Percentiles rank a stretch among this genome's conserved stretches.
Evolutionary conservation across 2,329 filamentous ascomycete genomes (phyloP).

Genomic region (Colletotrichum lindemuthianum): DNA sequence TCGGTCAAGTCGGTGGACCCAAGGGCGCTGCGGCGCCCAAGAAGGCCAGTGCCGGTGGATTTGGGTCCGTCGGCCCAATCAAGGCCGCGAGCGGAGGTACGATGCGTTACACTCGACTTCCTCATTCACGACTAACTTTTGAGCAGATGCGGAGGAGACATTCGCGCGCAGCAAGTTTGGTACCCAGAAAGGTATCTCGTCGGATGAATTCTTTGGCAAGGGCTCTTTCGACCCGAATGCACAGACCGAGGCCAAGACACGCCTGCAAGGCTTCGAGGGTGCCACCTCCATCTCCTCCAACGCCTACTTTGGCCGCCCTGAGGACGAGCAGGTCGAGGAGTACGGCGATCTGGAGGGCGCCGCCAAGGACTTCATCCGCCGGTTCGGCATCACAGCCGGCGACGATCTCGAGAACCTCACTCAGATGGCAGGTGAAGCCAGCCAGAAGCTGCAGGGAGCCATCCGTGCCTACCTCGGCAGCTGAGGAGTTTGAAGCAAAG

Average conservation of each 20-base stretch:
- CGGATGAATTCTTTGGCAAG: constrained; percentile 97
- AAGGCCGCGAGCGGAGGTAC: constrained; percentile 76
- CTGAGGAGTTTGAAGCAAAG: constrained; percentile 46
- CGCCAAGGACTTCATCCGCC: constrained; percentile 94
- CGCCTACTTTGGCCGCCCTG: constrained; percentile 94
- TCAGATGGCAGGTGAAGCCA: constrained; percentile 85
- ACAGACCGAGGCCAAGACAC: constrained; percentile 85
- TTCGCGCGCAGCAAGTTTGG: constrained; percentile 92
- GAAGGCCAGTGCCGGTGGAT: constrained; percentile 76
- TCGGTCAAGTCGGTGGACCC: constrained; percentile 80
- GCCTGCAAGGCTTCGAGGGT: constrained; percentile 92
- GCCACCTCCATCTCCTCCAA: constrained; percentile 94
- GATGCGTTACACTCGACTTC: constrained; percentile 35
- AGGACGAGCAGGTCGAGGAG: constrained; percentile 80
- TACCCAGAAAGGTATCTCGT: constrained; percentile 93
- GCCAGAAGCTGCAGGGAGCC: constrained; percentile 81
- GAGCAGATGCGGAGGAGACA: constrained; percentile 76
- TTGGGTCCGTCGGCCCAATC: constrained; percentile 83
- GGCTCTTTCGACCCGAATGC: constrained; percentile 83
- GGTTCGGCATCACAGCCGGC: constrained; percentile 93
- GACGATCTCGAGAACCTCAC: constrained; percentile 95
- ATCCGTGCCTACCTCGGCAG: constrained; percentile 72
- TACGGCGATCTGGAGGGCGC: constrained; percentile 94
- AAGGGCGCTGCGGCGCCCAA: constrained; percentile 72
- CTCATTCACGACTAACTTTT: not conserved